Conservation (phyloP, 140 eudicot genomes). For the Flaveria floridana region DNA sequence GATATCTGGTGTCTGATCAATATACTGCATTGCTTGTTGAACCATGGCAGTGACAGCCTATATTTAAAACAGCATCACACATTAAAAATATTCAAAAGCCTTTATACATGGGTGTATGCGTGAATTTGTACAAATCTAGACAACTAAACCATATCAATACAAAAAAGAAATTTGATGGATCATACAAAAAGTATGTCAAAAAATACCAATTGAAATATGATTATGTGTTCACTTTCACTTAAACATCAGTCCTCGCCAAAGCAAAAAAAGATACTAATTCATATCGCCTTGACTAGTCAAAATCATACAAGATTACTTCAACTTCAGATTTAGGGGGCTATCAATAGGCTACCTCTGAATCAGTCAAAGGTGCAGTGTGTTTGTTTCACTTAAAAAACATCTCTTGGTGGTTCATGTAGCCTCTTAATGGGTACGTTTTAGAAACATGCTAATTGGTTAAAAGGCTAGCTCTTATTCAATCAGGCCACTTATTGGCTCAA, state of each 20-base stretch:
- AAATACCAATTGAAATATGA: background rate
- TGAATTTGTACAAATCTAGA: background rate
- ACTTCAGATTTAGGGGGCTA: no score
- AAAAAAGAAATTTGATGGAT: background rate
- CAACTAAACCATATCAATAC: background rate
- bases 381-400: no score
- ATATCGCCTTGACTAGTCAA: no score
- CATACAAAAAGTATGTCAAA: background rate
- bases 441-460: no score
- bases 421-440: no score
- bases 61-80: background rate
- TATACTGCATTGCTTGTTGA: constrained; percentile 89
- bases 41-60: constrained; percentile 90
- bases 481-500: no score
- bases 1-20: constrained; percentile 85
- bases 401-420: no score
- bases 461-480: no score
- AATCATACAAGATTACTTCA: background rate
- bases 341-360: no score
- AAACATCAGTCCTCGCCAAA: background rate
- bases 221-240: background rate
- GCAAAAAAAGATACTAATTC: background rate
- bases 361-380: no score
- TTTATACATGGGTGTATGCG: no score
- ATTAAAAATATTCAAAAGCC: background rate